Base-by-base conservation (phyloP, 73 alveolate genomes). In the Halteria grandinella region DNA sequence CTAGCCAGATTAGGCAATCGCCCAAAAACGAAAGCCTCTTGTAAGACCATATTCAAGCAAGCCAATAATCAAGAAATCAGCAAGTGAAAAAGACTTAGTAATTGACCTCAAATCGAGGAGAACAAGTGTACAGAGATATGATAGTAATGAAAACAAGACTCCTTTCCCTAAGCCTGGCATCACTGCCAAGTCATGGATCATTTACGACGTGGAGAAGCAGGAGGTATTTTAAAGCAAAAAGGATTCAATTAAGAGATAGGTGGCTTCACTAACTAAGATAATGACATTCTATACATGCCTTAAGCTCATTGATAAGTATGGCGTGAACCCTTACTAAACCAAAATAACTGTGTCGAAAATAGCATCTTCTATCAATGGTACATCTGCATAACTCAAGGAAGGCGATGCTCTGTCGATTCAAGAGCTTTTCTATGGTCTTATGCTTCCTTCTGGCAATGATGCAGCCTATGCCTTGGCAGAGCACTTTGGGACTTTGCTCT, bases 381-480 rank as follows among this genome's bases (percentile, higher is more conserved):
- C 92, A 10, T 37, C 87, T 4, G 92, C 92, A 0, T 32, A 71
- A 28, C 52, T 83, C 36, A 57, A 79, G 59, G 78, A 73, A 33
- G 84, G 84, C 8, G 92, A 83, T 40, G 34, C 18, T 8, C 64
- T 83, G 21, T 50, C 84, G 4, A 0, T 83, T 24, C 34, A 55
- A 47, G 73, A 83, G 18, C 49, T 83, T 17, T 43, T 83, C 25
- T 73, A 73, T 40, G 92, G 87, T 4, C 45, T 83, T 29, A 58
- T 83, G 87, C 77, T 83, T 1, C 92, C 92, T 0, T 55, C 83
- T 45, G 92, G 92, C 20, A 83, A 83, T 37, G 92, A 83, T 60
- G 87, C 84, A n/a, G 92, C 83, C 4, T 70, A 44, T 60, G 24
- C 63, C 41, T 0, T 83, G 28, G 92, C 92, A 1, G 87, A 83